phyloP scores from a whole-genome alignment of 2,329 filamentous ascomycete species.

The Cryphonectria naterciae region DNA sequence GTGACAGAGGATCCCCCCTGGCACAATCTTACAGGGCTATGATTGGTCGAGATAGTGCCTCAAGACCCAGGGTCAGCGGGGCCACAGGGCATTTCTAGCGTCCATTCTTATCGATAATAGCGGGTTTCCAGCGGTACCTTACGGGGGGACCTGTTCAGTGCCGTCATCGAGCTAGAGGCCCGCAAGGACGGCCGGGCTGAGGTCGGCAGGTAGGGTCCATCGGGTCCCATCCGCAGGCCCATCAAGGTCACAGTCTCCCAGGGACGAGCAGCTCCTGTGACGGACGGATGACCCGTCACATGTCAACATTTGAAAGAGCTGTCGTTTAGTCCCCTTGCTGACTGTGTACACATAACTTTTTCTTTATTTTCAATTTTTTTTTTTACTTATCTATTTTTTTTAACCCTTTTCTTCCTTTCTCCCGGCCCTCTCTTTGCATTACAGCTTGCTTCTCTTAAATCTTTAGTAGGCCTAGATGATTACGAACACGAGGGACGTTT shows the following conservation, averaged over 20 bases:
- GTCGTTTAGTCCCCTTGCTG: too few relatives aligned
- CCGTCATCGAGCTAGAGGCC: neutral
- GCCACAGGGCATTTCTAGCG: conserved; percentile 5
- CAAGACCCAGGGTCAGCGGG: neutral
- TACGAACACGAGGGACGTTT: neutral
- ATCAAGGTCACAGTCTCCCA: neutral
- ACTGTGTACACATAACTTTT: too few relatives aligned
- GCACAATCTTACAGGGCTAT: neutral
- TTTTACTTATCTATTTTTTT: too few relatives aligned
- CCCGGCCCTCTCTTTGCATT: neutral
- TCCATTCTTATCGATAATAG: conserved; percentile 25
- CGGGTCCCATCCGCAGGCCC: neutral
- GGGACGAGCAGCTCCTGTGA: conserved; percentile 3
- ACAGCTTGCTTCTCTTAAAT: neutral
- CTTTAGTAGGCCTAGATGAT: neutral
- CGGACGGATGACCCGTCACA: neutral
- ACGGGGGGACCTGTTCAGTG: neutral
- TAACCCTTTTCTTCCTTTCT: too few relatives aligned
- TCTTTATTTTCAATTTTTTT: too few relatives aligned
- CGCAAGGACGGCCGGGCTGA: neutral
- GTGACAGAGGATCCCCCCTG: conserved; percentile 7
- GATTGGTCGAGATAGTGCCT: conserved; percentile 11
- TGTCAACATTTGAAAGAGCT: neutral
- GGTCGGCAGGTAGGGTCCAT: neutral
- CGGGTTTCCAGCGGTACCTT: neutral